Evolutionary conservation across 768 basidiomycete species (phyloP), one percentile per base, ranked within the genome.

Genomic region (Suillus alpinus): DNA sequence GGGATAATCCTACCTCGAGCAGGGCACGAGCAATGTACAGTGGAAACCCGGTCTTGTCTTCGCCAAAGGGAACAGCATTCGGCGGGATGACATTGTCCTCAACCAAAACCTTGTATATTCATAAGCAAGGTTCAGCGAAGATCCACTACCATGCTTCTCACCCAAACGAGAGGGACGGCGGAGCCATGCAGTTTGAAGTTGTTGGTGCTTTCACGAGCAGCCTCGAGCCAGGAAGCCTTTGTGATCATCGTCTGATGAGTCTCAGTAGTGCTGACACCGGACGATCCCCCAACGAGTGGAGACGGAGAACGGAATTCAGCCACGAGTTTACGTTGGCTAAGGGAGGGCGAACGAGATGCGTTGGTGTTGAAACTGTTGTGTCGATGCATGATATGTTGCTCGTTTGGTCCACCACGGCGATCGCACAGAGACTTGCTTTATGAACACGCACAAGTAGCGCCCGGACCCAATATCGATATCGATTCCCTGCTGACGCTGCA

Each of bases 11-110:
- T 39, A 64, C 65, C 34, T 66, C 72, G 34, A 73, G 55, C 32
- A 73, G 68, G 13, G 72, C 73, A 31, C 72, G 72, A 41, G 72
- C 72, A 16, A 73, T 64, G 58, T 71, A 73, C 57, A 65, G 23
- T 37, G 70, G 65, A 4, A 46, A 59, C 9, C 72, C 72, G 46
- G 69, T 68, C 57, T 69, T 67, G 50, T 73, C 72, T 62, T 73
- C 67, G 14, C 71, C 70, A 29, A 73, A 73, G 13, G 72, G 73
- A 56, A 73, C 67, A 0, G 72, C 72, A n/a, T 72, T 75, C 41
- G 75, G 66, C 6, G 72, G 72, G n/a, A 73, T 75, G n/a, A 62
- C 50, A 44, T 59, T 73, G 4, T 68, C 70, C 57, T 75, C 72
- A 0, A 68, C 69, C 57, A 73, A 49, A 41, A 73, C 65, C 72